Evolutionary conservation across 2,329 filamentous ascomycete genomes (phyloP).

Genomic region (Colletotrichum sp.): DNA sequence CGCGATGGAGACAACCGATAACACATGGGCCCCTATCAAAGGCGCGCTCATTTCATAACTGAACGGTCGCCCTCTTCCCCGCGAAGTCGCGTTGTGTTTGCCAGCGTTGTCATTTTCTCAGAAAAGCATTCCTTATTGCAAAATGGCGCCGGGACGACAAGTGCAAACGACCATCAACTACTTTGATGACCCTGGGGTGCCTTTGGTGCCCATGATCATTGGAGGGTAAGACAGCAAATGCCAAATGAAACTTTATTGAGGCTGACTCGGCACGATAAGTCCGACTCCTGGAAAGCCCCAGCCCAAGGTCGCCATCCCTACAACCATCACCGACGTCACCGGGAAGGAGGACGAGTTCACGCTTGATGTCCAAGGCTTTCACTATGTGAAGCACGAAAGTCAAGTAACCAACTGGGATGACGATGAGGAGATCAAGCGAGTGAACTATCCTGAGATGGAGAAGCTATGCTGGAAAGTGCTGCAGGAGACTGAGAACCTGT

Average conservation of each 20-base stretch:
- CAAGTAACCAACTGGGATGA: constrained; percentile 62
- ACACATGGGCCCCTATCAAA: neutral
- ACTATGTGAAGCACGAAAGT: constrained; percentile 57
- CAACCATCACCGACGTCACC: constrained; percentile 58
- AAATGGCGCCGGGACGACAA: constrained; percentile 2
- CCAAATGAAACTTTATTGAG: neutral
- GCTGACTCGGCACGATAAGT: neutral
- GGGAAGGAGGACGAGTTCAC: constrained; percentile 72
- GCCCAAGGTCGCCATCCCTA: constrained; percentile 62
- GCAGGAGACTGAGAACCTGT: constrained; percentile 6
- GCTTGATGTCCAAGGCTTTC: constrained; percentile 59
- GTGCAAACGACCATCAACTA: constrained; percentile 15
- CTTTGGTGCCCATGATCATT: constrained; percentile 18
- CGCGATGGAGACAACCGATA: constrained; percentile 1
- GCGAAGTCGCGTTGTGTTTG: neutral
- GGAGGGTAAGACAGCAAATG: constrained; percentile 1
- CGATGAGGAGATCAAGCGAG: constrained; percentile 53
- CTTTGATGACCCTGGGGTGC: constrained; percentile 18
- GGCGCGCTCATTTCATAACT: neutral
- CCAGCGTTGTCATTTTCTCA: neutral
- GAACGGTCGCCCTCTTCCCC: neutral
- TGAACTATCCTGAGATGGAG: constrained; percentile 31
- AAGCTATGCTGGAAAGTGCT: constrained; percentile 20
- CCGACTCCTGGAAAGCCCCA: constrained; percentile 15
- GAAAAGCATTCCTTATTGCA: neutral